Conservation (phyloP, 306 rosid species). For the Spatholobus suberectus region DNA sequence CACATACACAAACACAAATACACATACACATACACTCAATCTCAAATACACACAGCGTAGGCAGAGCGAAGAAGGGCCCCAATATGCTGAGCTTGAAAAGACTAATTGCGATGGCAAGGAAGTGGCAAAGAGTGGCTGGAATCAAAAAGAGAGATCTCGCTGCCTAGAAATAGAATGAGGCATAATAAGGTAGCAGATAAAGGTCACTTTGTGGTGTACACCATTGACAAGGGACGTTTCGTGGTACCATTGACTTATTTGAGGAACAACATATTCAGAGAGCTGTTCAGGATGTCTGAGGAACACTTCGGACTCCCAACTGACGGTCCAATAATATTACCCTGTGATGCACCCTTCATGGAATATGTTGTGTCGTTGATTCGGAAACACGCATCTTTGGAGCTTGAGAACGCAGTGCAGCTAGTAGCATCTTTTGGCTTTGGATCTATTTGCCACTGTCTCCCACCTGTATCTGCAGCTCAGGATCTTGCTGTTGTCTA, state of each 20-base stretch:
- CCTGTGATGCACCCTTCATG: conserved; percentile 42
- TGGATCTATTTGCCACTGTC: conserved; percentile 8
- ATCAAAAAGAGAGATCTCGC: conserved; percentile 28
- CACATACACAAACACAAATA: neutral
- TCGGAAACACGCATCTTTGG: neutral
- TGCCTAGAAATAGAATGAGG: conserved; percentile 10
- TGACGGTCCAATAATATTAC: conserved; percentile 45
- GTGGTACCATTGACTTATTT: conserved; percentile 44
- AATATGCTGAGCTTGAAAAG: conserved; percentile 38
- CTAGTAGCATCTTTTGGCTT: conserved; percentile 15
- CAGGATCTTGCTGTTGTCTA: neutral
- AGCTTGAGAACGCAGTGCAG: conserved; percentile 37
- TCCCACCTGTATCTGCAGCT: too few relatives aligned
- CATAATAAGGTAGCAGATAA: conserved; percentile 22
- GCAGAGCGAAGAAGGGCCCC: too few relatives aligned
- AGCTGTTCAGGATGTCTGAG: conserved; percentile 43
- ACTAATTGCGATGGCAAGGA: conserved; percentile 38
- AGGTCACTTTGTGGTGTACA: conserved; percentile 49
- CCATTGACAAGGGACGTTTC: conserved; percentile 34
- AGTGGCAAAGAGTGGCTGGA: conserved; percentile 45
- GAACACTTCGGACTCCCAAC: conserved; percentile 43
- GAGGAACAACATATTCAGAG: conserved; percentile 36
- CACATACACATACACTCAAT: neutral
- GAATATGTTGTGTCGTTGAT: conserved; percentile 37
- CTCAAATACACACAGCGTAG: neutral